These are phyloP conservation scores for Chenopodium berlandieri DNA, from an alignment of 148 eudicot genomes.

Conservation along the genomic window DNA sequence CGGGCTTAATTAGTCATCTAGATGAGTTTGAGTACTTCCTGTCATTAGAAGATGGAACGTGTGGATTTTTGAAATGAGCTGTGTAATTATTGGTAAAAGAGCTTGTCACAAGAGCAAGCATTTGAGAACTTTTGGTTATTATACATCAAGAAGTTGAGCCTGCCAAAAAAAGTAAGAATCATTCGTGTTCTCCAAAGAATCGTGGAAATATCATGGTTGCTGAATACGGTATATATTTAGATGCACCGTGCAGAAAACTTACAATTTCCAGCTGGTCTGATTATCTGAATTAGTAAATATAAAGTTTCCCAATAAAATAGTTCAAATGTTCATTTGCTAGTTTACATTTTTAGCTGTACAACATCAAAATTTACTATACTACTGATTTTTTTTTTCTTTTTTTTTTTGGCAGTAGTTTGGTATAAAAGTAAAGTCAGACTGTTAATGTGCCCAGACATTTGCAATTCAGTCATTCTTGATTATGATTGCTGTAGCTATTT, in stretches of 20 bases:
- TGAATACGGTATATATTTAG: background rate
- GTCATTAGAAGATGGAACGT: background rate
- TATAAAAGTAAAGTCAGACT: background rate
- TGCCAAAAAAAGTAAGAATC: background rate
- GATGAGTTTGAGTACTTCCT: background rate
- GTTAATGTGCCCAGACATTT: background rate
- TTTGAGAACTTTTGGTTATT: background rate
- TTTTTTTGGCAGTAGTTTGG: background rate
- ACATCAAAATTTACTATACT: background rate
- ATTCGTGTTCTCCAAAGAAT: background rate
- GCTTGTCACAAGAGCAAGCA: slow-evolving; percentile 1
- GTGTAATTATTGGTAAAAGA: background rate
- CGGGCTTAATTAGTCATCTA: background rate
- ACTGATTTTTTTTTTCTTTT: background rate
- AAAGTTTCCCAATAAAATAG: background rate
- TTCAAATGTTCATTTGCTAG: background rate
- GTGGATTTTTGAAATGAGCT: background rate
- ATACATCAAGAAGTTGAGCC: background rate
- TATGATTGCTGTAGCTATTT: background rate
- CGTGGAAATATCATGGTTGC: background rate
- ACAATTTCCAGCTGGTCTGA: background rate
- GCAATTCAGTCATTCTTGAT: background rate
- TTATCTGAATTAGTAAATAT: background rate
- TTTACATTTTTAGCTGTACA: background rate
- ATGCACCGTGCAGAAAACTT: background rate